Conservation (phyloP, 768 basidiomycete genomes). For the Suillus alpinus region DNA sequence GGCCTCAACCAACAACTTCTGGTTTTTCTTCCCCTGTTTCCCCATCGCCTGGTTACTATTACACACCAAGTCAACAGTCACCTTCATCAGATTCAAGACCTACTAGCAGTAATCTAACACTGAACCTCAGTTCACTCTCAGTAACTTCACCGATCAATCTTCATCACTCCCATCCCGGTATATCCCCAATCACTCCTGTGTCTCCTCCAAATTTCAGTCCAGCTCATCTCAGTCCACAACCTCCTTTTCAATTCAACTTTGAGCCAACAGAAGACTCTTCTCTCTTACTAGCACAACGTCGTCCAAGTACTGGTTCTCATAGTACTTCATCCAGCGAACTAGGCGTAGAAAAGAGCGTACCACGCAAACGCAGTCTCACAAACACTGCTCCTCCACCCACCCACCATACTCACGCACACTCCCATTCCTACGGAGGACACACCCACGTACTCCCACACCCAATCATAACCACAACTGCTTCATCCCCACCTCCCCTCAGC, state of each 20-base stretch:
- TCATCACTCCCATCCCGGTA: slow-evolving; percentile 25
- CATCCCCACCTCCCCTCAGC: slow-evolving; percentile 25
- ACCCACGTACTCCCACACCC: slow-evolving; percentile 22
- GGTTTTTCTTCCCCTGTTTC: slow-evolving; percentile 27
- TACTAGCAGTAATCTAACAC: slow-evolving; percentile 47
- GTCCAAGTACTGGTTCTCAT: slow-evolving; percentile 38
- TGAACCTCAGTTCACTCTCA: slow-evolving; percentile 65
- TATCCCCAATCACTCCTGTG: slow-evolving; percentile 60
- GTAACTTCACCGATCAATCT: slow-evolving; percentile 66
- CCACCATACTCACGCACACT: slow-evolving; percentile 24
- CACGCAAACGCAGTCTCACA: slow-evolving; percentile 67
- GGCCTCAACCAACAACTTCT: slow-evolving; percentile 21
- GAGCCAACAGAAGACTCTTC: slow-evolving; percentile 30
- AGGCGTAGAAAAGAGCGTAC: slow-evolving; percentile 47
- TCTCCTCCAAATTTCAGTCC: slow-evolving; percentile 44
- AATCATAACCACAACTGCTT: slow-evolving; percentile 30
- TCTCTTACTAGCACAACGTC: slow-evolving; percentile 29
- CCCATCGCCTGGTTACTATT: slow-evolving; percentile 18
- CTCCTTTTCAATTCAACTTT: slow-evolving; percentile 52
- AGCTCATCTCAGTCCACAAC: slow-evolving; percentile 41
- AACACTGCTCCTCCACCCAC: slow-evolving; percentile 26
- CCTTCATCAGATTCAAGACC: slow-evolving; percentile 18
- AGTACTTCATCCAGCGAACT: slow-evolving; percentile 47
- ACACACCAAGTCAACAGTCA: slow-evolving; percentile 12
- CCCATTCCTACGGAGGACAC: slow-evolving; percentile 20